Evolutionary conservation across 306 rosid genomes (phyloP), one percentile per base, ranked within the genome.

Genomic region (Cucumis cinereus): DNA sequence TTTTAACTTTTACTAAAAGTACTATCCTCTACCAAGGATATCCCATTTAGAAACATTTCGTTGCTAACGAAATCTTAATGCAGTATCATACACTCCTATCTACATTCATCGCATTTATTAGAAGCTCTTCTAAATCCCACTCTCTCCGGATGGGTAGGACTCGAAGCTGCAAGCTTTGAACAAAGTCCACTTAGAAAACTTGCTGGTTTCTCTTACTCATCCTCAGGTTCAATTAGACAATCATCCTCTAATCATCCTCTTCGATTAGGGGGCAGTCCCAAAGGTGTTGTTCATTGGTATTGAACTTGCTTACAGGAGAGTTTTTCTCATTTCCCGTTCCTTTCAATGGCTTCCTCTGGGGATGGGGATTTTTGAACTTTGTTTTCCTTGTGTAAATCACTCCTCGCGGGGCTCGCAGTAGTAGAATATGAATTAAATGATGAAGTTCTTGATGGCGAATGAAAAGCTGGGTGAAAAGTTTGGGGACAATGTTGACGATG

Each of bases 391-490:
- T 71, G 22, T 5, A 71, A 24, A 24, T 78, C 79, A 52, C 60
- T 64, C 77, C 61, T 49, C 28, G 77, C 49, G 17, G 90, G 81
- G 67, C 70, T 81, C 8, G 63, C 5, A 72, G 83, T 76, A 55
- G 85, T 71, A 4, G 92, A 87, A 70, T 81, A 82, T 30, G 93
- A 83, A 69, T 76, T 78, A 47, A 85, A 88, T 24, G 89, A 80
- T 62, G 92, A 81, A 23, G 83, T 54, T n/a, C n/a, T n/a, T n/a
- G n/a, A n/a, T n/a, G n/a, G n/a, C n/a, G n/a, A n/a, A 82, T 57
- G 77, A 60, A 3, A 77, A 66, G 23, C 82, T 63, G 15, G 72
- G 59, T 22, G 89, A 80, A 22, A 67, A 41, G 54, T 26, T 7
- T 3, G 55, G 20, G 43, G 76, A 60, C 0, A 75, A 49, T 7